These are phyloP conservation scores for Gossypium herbaceum DNA, from an alignment of 345 rosid genomes.

Conservation along the genomic window DNA sequence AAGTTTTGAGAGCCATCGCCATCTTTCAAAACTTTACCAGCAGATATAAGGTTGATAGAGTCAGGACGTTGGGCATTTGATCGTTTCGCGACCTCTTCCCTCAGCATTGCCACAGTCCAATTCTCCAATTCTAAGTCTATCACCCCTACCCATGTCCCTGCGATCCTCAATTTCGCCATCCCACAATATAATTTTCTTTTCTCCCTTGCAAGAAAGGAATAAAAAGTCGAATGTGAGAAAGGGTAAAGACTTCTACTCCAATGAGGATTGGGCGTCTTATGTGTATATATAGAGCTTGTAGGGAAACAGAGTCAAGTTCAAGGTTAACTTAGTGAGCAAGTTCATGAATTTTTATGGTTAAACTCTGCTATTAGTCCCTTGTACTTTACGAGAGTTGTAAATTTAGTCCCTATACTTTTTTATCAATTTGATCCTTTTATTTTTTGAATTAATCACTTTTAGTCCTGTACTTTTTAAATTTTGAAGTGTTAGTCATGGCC, in stretches of 20 bases:
- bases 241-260: background rate
- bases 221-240: background rate
- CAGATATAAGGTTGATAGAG: constrained; percentile 68
- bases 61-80: constrained; percentile 40
- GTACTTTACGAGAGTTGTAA: no score
- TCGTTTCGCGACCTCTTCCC: constrained; percentile 70
- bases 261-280: background rate
- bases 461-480: no score
- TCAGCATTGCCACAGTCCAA: constrained; percentile 74
- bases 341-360: no score
- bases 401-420: no score
- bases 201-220: no score
- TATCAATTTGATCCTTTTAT: no score
- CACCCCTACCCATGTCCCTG: constrained; percentile 79
- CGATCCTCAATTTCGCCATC: constrained; percentile 78
- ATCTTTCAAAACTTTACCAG: constrained; percentile 68
- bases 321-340: background rate
- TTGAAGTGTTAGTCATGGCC: constrained; percentile 16
- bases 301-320: background rate
- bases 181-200: background rate
- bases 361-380: no score
- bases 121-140: constrained; percentile 73
- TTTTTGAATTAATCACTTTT: no score
- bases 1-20: constrained; percentile 53
- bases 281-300: background rate